Base-by-base conservation (phyloP, 805 yeast genomes). In the Ogataea haglerorum region DNA sequence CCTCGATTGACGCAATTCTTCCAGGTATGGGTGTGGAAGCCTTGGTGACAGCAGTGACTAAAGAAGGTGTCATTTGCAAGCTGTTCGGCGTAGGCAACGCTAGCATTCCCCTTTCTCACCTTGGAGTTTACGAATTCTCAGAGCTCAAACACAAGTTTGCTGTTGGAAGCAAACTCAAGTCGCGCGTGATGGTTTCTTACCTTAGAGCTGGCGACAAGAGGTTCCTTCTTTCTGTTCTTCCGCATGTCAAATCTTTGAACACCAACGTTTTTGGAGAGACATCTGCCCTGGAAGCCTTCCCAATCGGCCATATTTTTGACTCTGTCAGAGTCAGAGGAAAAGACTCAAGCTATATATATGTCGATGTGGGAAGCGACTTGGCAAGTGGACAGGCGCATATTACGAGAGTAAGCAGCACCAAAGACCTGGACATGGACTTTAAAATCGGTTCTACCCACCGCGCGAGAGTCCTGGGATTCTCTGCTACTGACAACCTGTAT, bases 1-100 rank as follows among this genome's bases (percentile, higher is more conserved):
- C 88, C 1, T 78, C 95, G 2, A 67, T 87, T 15, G 95, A 89
- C 53, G 78, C 95, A 4, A 73, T 90, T 19, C 73, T 85, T 27
- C 95, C 99, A 3, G 99, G 99, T 53, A 76, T 81, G 48, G 56
- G 81, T 9, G 87, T 90, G 8, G 88, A 85, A 43, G 85, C 89
- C 6, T 64, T 82, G 21, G 74, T 89, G 15, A 72, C 82, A 15
- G 80, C 78, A 7, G 73, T 79, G 15, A 61, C 72, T 19, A 58
- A 67, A 7, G 63, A 75, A 26, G 99, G 99, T 46, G 62, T 87
- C 13, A 61, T 73, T n/a, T 76, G 85, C 48, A 84, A 80, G 57
- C 81, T 78, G 0, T 80, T 80, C 50, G 96, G 96, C 39, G 64
- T 85, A 42, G 73, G 83, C 14, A 80, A 82, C 48, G 95, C 82